Percentiles rank a stretch among this genome's conserved stretches.
phyloP scores from a whole-genome alignment of 2,329 filamentous ascomycete species.

The Talaromyces marneffei region DNA sequence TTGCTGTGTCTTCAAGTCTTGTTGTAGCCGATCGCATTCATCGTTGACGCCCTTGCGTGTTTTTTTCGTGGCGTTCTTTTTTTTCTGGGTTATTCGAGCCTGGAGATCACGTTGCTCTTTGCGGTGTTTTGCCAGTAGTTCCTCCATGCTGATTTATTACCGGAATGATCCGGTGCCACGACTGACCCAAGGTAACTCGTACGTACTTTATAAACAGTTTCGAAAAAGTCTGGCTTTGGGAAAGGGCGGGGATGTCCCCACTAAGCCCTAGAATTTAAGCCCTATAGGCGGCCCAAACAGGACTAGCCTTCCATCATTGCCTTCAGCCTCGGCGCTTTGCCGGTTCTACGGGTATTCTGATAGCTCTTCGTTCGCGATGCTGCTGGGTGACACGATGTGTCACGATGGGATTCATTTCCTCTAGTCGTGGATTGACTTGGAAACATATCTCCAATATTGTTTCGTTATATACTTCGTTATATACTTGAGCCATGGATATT shows the following conservation, averaged over 20 bases:
- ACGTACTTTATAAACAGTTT: too few species aligned
- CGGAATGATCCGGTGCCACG: too few species aligned
- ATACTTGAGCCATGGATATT: conserved; percentile 44
- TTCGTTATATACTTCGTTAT: neutral
- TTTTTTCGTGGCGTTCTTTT: conserved; percentile 89
- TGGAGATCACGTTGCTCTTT: conserved; percentile 87
- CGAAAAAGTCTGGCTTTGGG: neutral
- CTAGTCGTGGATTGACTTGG: neutral
- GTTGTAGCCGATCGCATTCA: conserved; percentile 55
- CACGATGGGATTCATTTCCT: neutral
- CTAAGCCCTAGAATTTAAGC: conserved; percentile 25
- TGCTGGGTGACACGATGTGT: neutral
- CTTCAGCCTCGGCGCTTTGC: neutral
- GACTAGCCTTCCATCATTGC: conserved; percentile 14
- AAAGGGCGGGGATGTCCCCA: conserved; percentile 21
- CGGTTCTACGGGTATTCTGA: neutral
- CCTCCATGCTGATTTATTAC: conserved; percentile 52
- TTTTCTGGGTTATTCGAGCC: conserved; percentile 82
- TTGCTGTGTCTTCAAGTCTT: conserved; percentile 52
- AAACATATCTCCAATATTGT: too few species aligned
- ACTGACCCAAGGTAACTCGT: too few species aligned
- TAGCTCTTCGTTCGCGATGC: neutral
- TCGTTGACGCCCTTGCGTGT: conserved; percentile 64
- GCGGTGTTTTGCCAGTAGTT: conserved; percentile 71
- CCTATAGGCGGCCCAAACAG: conserved; percentile 22